Conservation (phyloP, 805 yeast species). For the Maudiozyma bulderi region DNA sequence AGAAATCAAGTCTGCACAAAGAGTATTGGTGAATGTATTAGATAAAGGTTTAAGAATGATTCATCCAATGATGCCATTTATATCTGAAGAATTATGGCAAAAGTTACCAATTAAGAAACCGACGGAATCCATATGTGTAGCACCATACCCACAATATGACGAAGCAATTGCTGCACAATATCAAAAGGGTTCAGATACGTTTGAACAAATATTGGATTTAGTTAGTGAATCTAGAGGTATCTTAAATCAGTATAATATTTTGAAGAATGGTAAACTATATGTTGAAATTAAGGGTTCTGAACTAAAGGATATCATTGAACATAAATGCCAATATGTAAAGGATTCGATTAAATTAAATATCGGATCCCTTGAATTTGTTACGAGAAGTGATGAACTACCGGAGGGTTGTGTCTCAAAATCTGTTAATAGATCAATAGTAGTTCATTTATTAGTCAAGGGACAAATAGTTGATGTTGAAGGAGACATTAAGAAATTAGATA, state of each 20-base stretch:
- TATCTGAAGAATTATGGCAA: slow-evolving; percentile 98
- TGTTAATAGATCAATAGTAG: slow-evolving; percentile 67
- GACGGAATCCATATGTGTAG: slow-evolving; percentile 61
- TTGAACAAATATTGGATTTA: slow-evolving; percentile 71
- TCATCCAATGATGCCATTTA: slow-evolving; percentile 96
- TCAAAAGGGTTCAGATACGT: slow-evolving; percentile 53
- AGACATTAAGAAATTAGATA: slow-evolving; percentile 70
- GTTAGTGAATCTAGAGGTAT: slow-evolving; percentile 86
- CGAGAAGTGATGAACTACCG: slow-evolving; percentile 49
- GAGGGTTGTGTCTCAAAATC: slow-evolving; percentile 82
- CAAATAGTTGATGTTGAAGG: slow-evolving; percentile 74
- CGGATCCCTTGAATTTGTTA: slow-evolving; percentile 54
- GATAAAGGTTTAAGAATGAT: slow-evolving; percentile 82
- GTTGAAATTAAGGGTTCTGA: slow-evolving; percentile 48
- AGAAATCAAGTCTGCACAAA: slow-evolving; percentile 78
- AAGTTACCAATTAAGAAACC: slow-evolving; percentile 75
- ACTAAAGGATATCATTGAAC: slow-evolving; percentile 53
- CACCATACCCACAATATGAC: slow-evolving; percentile 62
- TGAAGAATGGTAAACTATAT: slow-evolving; percentile 75
- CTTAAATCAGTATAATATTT: slow-evolving; percentile 77
- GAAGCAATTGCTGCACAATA: slow-evolving; percentile 42
- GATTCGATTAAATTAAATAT: slow-evolving; percentile 78
- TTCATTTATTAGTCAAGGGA: slow-evolving; percentile 85
- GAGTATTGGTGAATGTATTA: slow-evolving; percentile 80
- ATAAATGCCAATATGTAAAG: slow-evolving; percentile 29